phyloP scores from a whole-genome alignment of 176 grass and related monocot species.

The Typha latifolia region DNA sequence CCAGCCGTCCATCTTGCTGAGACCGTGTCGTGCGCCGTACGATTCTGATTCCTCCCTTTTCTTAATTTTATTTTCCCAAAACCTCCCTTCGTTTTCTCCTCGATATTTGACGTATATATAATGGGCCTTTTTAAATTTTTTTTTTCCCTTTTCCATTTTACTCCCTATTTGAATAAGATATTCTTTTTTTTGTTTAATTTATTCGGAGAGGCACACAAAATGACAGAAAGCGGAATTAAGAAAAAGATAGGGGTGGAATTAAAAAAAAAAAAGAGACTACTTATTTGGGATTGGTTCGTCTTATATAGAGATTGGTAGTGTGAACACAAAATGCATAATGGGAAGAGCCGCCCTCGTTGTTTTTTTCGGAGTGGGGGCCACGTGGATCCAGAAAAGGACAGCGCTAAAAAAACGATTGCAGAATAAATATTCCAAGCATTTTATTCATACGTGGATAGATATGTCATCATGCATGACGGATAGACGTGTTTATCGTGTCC shows the following conservation, averaged over 20 bases:
- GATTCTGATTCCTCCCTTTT: neutral
- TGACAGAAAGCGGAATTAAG: neutral
- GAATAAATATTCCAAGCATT: no score
- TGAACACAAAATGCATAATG: slow-evolving; percentile 4
- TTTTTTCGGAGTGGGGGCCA: neutral
- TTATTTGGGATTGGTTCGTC: neutral
- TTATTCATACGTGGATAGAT: no score
- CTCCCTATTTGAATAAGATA: neutral
- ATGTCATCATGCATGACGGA: no score
- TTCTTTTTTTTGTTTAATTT: neutral
- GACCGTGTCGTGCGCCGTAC: slow-evolving; percentile 13
- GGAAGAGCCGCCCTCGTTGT: neutral
- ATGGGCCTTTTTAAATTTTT: neutral
- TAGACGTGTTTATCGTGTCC: no score
- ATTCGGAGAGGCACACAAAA: neutral
- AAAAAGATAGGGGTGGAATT: neutral
- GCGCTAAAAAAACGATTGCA: no score
- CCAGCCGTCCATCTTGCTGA: neutral
- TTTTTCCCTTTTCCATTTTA: neutral
- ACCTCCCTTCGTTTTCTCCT: neutral
- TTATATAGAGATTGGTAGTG: slow-evolving; percentile 1
- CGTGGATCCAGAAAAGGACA: no score
- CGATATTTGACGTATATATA: neutral
- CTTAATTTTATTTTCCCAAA: neutral
- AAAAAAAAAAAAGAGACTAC: neutral